Conservation (phyloP, 2,329 filamentous ascomycete genomes). For the Knufia fluminis region DNA sequence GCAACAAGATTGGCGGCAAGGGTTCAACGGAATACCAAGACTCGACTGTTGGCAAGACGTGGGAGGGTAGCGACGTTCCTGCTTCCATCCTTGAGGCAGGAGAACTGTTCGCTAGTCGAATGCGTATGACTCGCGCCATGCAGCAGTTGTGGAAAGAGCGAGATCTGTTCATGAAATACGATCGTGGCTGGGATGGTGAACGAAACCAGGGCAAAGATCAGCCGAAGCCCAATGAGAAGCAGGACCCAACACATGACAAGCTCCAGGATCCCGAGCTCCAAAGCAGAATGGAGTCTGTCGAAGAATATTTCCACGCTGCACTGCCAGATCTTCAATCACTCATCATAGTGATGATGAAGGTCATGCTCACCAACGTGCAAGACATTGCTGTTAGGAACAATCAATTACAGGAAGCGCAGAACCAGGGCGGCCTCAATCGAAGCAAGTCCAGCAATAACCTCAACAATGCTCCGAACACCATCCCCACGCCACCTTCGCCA, state of each 20-base stretch:
- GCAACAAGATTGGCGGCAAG: conserved; percentile 84
- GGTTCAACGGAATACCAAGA: conserved; percentile 74
- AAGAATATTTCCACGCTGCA: conserved; percentile 69
- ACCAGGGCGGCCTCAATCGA: conserved; percentile 32
- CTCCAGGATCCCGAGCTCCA: conserved; percentile 48
- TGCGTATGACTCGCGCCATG: conserved; percentile 84
- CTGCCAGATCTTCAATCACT: conserved; percentile 84
- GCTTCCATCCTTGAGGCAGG: conserved; percentile 92
- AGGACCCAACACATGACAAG: conserved; percentile 29
- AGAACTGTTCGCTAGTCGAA: conserved; percentile 78
- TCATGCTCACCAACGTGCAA: conserved; percentile 77
- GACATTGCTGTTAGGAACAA: conserved; percentile 53
- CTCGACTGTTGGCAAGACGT: conserved; percentile 67
- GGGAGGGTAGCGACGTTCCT: conserved; percentile 91
- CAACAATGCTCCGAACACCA: conserved; percentile 14
- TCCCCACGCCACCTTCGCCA: conserved; percentile 21
- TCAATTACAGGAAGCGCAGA: conserved; percentile 38
- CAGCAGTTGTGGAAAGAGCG: conserved; percentile 92
- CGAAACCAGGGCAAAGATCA: neutral
- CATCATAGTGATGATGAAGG: conserved; percentile 84
- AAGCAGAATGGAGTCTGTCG: conserved; percentile 61
- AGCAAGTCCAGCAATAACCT: conserved; percentile 23
- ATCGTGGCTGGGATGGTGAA: conserved; percentile 62
- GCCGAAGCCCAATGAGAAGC: conserved; percentile 32
- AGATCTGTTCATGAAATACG: conserved; percentile 82